Evolutionary conservation across 345 rosid species (phyloP).

Genomic region (Mallotus nudiflorus): DNA sequence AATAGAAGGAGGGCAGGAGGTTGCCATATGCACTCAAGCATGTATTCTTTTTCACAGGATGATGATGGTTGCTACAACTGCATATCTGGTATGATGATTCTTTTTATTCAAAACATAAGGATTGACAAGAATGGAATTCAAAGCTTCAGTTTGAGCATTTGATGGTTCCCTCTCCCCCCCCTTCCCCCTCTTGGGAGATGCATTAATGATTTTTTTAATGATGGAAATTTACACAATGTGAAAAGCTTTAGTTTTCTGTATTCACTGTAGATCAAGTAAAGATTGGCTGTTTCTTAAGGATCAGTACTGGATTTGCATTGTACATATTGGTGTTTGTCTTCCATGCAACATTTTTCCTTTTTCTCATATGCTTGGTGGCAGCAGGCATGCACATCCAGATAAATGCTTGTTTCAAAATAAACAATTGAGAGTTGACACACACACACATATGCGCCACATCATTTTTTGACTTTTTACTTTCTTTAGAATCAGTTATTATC

Average conservation of each 20-base stretch:
- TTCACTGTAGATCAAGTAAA: not conserved
- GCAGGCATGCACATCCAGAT: not conserved
- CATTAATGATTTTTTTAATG: not conserved
- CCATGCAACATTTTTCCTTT: not conserved
- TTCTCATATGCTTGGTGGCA: not conserved
- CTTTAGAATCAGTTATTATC: not conserved
- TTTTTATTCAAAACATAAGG: conserved; percentile 9
- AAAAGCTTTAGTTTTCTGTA: not conserved
- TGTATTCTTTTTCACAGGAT: conserved; percentile 53
- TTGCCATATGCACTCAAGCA: conserved; percentile 43
- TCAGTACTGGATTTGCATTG: not conserved
- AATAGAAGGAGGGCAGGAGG: conserved; percentile 47
- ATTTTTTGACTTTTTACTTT: not conserved
- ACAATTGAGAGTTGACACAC: not conserved
- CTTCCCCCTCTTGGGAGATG: not conserved
- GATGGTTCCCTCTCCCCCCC: not conserved
- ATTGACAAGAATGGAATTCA: not conserved
- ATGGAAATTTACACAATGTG: not conserved
- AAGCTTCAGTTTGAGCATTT: conserved; percentile 1
- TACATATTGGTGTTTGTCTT: not conserved
- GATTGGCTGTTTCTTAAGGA: not conserved
- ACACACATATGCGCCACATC: not conserved
- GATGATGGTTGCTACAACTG: conserved; percentile 55
- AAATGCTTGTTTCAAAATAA: not conserved
- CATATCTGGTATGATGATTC: conserved; percentile 45